Evolutionary conservation across 257 asterid species (phyloP).

Genomic region (Solanum peruvianum): DNA sequence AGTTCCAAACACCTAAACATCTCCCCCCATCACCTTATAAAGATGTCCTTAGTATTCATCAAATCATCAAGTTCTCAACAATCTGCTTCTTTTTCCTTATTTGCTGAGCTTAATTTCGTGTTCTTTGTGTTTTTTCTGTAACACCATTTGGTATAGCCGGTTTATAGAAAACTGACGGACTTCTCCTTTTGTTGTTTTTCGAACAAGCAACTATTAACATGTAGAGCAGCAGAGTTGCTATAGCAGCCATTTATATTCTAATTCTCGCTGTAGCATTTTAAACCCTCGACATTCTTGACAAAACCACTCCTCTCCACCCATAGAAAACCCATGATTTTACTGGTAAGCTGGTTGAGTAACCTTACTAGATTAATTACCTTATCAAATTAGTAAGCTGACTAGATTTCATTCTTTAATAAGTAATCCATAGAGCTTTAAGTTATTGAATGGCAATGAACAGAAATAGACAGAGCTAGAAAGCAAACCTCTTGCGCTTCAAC

Average conservation of each 20-base stretch:
- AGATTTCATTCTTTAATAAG: neutral
- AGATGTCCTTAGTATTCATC: neutral
- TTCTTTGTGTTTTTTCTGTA: neutral
- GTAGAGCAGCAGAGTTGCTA: neutral
- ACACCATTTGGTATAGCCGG: neutral
- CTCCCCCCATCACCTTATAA: neutral
- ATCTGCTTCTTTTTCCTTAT: neutral
- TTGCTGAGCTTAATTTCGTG: neutral
- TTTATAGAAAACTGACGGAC: neutral
- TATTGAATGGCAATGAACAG: neutral
- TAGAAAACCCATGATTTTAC: neutral
- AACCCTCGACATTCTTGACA: neutral
- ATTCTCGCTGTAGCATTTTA: neutral
- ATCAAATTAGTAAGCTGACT: neutral
- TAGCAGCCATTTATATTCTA: neutral
- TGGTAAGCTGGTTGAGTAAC: neutral
- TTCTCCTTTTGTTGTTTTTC: neutral
- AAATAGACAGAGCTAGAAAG: slow-evolving; percentile 2
- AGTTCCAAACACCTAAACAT: neutral
- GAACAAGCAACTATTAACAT: neutral
- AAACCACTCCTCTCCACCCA: neutral
- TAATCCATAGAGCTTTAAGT: neutral
- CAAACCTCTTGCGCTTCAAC: slow-evolving; percentile 89
- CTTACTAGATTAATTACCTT: neutral
- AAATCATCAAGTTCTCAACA: neutral